Conservation (phyloP, 441 rosid species). For the Erysimum cheiri region DNA sequence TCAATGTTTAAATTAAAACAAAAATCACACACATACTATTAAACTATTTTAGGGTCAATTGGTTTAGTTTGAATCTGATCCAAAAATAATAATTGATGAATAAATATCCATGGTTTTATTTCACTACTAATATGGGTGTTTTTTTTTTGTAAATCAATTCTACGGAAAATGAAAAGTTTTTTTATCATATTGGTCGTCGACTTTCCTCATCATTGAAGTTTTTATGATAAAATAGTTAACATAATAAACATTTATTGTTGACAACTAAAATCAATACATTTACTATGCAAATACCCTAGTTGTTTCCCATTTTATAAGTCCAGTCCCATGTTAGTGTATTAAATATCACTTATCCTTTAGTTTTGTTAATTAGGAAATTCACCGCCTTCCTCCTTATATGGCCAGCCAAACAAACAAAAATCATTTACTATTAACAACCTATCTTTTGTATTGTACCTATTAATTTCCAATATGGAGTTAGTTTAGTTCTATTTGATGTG, state of each 20-base stretch:
- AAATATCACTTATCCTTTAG: conserved; percentile 38
- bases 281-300: conserved; percentile 36
- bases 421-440: conserved; percentile 17
- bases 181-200: conserved; percentile 20
- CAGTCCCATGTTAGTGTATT: conserved; percentile 43
- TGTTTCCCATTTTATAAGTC: conserved; percentile 38
- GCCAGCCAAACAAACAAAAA: conserved; percentile 31
- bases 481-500: too few species aligned
- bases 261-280: conserved; percentile 29
- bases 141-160: not conserved
- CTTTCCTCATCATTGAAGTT: conserved; percentile 23
- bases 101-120: not conserved
- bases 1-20: not conserved
- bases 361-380: conserved; percentile 37
- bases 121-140: not conserved
- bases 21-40: not conserved
- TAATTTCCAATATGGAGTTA: not conserved
- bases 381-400: conserved; percentile 28
- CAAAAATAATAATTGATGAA: conserved; percentile 8
- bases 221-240: conserved; percentile 14
- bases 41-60: not conserved
- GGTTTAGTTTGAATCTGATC: conserved; percentile 13
- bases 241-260: conserved; percentile 30
- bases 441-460: not conserved
- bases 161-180: not conserved